These are phyloP conservation scores for Dendrocalamus sinicus DNA, from an alignment of 176 grass and related monocot species.

Conservation along the genomic window DNA sequence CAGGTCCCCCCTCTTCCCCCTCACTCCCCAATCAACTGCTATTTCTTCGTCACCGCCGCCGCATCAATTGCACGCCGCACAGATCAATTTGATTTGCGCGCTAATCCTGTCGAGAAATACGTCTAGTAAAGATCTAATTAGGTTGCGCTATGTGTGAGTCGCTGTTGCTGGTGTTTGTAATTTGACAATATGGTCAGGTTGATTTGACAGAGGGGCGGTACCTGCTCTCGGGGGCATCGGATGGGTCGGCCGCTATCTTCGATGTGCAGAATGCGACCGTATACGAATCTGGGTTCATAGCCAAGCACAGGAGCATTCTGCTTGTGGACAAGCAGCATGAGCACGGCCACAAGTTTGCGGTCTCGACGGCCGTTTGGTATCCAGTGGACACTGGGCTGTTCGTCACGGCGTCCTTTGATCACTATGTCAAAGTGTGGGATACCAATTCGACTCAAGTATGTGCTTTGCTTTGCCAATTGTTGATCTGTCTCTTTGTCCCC, in stretches of 20 bases:
- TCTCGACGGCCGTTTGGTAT: slow-evolving; percentile 85
- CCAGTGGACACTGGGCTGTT: slow-evolving; percentile 89
- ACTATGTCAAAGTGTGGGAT: slow-evolving; percentile 93
- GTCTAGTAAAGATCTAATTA: not conserved
- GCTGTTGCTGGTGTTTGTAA: slow-evolving; percentile 30
- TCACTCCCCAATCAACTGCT: not conserved
- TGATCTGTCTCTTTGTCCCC: not conserved
- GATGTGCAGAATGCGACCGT: slow-evolving; percentile 63
- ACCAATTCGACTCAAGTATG: slow-evolving; percentile 84
- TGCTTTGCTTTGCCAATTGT: not conserved
- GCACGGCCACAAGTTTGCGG: slow-evolving; percentile 70
- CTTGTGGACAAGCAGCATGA: slow-evolving; percentile 73
- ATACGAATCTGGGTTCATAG: slow-evolving; percentile 63
- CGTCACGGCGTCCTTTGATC: slow-evolving; percentile 83
- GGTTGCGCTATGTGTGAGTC: not conserved
- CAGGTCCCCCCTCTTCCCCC: slow-evolving; percentile 52
- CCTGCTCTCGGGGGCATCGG: slow-evolving; percentile 82
- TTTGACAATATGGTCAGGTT: slow-evolving; percentile 74
- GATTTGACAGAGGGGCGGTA: slow-evolving; percentile 90
- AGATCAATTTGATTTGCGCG: not conserved
- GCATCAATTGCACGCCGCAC: not conserved
- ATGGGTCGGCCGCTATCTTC: slow-evolving; percentile 74
- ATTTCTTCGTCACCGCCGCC: not conserved
- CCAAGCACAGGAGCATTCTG: slow-evolving; percentile 75
- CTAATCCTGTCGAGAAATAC: not conserved